phyloP scores from a whole-genome alignment of 495 filamentous ascomycete genomes.

The Penicillium canescens region DNA sequence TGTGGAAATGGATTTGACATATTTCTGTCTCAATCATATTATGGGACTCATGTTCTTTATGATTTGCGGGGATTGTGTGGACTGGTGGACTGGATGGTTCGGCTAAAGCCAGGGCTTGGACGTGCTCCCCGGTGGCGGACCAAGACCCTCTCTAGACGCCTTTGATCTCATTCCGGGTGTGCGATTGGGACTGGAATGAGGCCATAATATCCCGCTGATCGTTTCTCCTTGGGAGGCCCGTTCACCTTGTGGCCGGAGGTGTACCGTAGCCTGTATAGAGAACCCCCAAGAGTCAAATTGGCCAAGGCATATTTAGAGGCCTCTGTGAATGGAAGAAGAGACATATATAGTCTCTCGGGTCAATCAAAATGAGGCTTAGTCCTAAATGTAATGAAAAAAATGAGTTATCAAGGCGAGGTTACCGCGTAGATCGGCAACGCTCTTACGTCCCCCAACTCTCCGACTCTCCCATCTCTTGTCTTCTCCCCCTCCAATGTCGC shows the following conservation, averaged over 20 bases:
- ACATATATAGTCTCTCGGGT: no score
- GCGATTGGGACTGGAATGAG: conserved; percentile 13
- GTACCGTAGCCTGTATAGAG: not conserved
- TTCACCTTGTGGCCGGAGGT: not conserved
- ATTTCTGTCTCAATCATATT: not conserved
- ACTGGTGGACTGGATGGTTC: conserved; percentile 1
- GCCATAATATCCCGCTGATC: not conserved
- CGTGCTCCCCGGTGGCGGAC: conserved; percentile 15
- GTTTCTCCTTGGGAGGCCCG: not conserved
- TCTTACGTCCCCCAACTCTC: conserved; percentile 9
- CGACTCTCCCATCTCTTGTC: conserved; percentile 7
- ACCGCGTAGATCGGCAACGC: conserved; percentile 15
- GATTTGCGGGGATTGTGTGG: no score
- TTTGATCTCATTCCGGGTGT: conserved; percentile 5
- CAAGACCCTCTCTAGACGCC: not conserved
- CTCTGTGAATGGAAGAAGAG: no score
- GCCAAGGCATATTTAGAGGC: not conserved
- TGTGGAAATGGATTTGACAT: no score
- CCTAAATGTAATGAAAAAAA: no score
- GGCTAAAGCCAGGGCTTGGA: conserved; percentile 8
- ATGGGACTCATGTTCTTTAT: no score
- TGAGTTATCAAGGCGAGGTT: not conserved
- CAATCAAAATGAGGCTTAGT: no score
- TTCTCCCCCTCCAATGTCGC: conserved; percentile 13
- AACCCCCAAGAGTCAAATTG: not conserved